phyloP scores from a whole-genome alignment of 352 stramenopile species.

The Pythium dissotocum region DNA sequence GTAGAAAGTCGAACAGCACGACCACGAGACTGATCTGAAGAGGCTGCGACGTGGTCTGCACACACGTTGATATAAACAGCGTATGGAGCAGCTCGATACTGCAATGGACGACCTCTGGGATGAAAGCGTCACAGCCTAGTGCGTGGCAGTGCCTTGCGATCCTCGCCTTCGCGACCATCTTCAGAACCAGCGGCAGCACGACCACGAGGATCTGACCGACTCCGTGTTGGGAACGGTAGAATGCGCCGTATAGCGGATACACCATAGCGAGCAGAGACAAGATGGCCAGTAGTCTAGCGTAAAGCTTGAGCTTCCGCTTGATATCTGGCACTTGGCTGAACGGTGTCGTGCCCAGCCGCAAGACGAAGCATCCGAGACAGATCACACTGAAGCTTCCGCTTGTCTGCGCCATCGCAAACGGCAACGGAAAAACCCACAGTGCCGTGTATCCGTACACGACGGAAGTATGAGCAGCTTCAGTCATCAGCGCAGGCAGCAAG shows the following conservation, averaged over 20 bases:
- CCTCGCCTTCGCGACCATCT: background rate
- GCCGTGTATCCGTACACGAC: background rate
- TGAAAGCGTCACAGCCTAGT: background rate
- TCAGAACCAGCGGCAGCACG: background rate
- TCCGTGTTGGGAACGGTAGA: background rate
- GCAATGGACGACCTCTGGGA: background rate
- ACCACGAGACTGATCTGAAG: background rate
- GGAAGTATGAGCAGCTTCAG: background rate
- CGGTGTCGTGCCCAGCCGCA: background rate
- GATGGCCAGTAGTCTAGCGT: background rate
- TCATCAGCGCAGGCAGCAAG: background rate
- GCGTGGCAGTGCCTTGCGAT: background rate
- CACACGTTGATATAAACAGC: constrained; percentile 3
- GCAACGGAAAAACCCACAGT: constrained; percentile 1
- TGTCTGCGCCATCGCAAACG: background rate
- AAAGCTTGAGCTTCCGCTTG: background rate
- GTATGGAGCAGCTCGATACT: constrained; percentile 7
- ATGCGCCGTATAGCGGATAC: background rate
- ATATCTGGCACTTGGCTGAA: background rate
- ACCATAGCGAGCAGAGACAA: background rate
- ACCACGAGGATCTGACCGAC: background rate
- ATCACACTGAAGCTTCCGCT: background rate
- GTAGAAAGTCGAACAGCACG: constrained; percentile 1
- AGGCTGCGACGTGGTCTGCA: background rate
- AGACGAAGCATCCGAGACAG: background rate